These are phyloP conservation scores for Marasmius tenuissimus DNA, from an alignment of 1,284 basidiomycete genomes.

Conservation along the genomic window DNA sequence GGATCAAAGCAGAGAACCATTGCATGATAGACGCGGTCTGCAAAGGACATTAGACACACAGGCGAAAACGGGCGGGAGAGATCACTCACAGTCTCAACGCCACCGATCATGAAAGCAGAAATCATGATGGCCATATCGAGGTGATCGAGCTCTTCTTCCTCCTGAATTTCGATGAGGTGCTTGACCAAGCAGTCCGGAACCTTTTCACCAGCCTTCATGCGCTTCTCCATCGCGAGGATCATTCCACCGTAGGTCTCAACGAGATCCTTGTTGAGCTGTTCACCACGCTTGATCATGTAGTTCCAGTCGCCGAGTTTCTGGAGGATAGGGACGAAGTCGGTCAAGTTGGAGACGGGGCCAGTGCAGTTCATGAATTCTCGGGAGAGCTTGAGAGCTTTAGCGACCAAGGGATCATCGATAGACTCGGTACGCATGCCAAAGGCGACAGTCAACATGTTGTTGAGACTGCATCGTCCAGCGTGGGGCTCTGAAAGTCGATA, in stretches of 20 bases:
- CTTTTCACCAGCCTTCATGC: slow-evolving; percentile 26
- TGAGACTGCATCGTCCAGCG: slow-evolving; percentile 8
- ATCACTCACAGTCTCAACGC: slow-evolving; percentile 37
- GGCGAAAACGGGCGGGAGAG: neutral
- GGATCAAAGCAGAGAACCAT: slow-evolving; percentile 37
- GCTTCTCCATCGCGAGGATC: slow-evolving; percentile 25
- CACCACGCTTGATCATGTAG: slow-evolving; percentile 28
- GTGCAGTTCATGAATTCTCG: slow-evolving; percentile 37
- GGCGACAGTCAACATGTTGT: slow-evolving; percentile 36
- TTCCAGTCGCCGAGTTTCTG: slow-evolving; percentile 30
- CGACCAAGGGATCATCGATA: slow-evolving; percentile 31
- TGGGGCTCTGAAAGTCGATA: neutral
- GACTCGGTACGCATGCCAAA: slow-evolving; percentile 35
- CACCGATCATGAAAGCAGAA: slow-evolving; percentile 40
- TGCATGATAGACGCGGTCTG: slow-evolving; percentile 34
- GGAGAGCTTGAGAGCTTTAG: slow-evolving; percentile 27
- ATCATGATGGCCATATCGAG: slow-evolving; percentile 38
- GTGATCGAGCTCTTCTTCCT: slow-evolving; percentile 36
- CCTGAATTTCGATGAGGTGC: slow-evolving; percentile 31
- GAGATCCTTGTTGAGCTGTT: slow-evolving; percentile 32
- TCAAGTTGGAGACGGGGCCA: slow-evolving; percentile 38
- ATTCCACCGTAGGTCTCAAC: slow-evolving; percentile 32
- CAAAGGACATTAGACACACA: neutral
- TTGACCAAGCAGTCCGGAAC: slow-evolving; percentile 37
- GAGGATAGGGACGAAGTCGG: slow-evolving; percentile 38